phyloP scores from a whole-genome alignment of 768 basidiomycete genomes.

The Tricholoma sp. region DNA sequence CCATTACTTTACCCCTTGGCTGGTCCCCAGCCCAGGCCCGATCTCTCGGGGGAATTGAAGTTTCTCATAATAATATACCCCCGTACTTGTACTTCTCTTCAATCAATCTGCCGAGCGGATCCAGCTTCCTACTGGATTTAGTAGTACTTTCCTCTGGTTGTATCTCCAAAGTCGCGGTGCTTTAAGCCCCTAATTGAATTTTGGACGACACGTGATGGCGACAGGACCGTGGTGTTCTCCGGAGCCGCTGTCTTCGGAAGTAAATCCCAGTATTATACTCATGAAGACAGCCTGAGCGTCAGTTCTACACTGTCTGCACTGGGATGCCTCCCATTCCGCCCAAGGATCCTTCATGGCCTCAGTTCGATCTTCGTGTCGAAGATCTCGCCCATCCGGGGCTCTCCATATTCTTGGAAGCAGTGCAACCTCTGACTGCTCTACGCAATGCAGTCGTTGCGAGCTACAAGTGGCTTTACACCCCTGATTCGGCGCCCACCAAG shows the following conservation, averaged over 20 bases:
- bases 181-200: neutral
- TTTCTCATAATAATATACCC: constrained; percentile 1
- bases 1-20: no score
- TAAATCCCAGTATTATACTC: no score
- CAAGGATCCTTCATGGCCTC: constrained; percentile 35
- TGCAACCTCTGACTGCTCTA: constrained; percentile 37
- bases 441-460: constrained; percentile 45
- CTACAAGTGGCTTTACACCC: constrained; percentile 39
- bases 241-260: neutral
- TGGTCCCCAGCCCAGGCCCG: neutral
- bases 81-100: neutral
- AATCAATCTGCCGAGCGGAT: neutral
- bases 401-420: constrained; percentile 46
- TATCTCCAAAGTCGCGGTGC: neutral
- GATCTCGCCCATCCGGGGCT: constrained; percentile 58
- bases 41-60: neutral
- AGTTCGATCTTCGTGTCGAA: constrained; percentile 49
- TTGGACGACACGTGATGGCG: neutral
- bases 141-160: neutral
- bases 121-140: neutral
- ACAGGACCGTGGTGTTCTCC: neutral
- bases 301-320: neutral
- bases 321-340: constrained; percentile 7
- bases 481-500: constrained; percentile 32
- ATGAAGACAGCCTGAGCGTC: no score